A percentile compares a stretch with the other conserved stretches of the same genome.
These are phyloP conservation scores for Proliferodiscus dingleyae DNA, from an alignment of 2,329 filamentous ascomycete genomes.

Conservation along the genomic window DNA sequence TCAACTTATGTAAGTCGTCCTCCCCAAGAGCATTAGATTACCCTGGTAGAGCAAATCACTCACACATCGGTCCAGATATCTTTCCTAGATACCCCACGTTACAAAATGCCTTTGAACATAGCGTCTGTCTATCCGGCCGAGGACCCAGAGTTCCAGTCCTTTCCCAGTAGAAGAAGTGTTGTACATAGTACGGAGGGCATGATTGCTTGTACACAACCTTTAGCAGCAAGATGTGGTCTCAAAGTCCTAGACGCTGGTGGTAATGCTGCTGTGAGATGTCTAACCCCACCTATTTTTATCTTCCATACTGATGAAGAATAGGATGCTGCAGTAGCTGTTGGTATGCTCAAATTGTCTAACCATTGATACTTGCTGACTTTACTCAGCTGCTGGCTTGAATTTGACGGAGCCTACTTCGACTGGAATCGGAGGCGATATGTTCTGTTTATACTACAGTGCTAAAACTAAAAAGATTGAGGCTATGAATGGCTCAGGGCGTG, in stretches of 20 bases:
- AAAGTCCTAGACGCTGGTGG: conserved; percentile 81
- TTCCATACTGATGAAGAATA: conserved; percentile 36
- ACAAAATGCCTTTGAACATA: conserved; percentile 30
- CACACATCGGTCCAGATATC: conserved; percentile 3
- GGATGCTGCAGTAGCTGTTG: conserved; percentile 95
- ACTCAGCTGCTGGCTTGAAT: conserved; percentile 82
- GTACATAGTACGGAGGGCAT: conserved; percentile 93
- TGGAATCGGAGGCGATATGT: conserved; percentile 96
- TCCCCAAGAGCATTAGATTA: neutral
- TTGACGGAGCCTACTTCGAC: conserved; percentile 90
- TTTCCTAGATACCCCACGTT: conserved; percentile 2
- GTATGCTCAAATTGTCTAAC: conserved; percentile 40
- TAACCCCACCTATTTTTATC: too few species aligned
- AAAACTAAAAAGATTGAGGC: conserved; percentile 75
- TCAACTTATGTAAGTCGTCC: neutral
- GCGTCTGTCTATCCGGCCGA: conserved; percentile 28
- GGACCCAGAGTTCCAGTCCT: conserved; percentile 51
- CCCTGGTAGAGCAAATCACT: conserved; percentile 8
- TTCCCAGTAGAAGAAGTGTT: conserved; percentile 79
- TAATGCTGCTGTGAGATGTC: conserved; percentile 74
- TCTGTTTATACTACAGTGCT: conserved; percentile 88
- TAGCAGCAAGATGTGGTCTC: conserved; percentile 84
- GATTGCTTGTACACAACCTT: conserved; percentile 81
- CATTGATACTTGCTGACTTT: conserved; percentile 4
- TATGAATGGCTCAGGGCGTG: conserved; percentile 89